Conservation (phyloP, 2,329 filamentous ascomycete species). For the Pestalotiopsis fici region DNA sequence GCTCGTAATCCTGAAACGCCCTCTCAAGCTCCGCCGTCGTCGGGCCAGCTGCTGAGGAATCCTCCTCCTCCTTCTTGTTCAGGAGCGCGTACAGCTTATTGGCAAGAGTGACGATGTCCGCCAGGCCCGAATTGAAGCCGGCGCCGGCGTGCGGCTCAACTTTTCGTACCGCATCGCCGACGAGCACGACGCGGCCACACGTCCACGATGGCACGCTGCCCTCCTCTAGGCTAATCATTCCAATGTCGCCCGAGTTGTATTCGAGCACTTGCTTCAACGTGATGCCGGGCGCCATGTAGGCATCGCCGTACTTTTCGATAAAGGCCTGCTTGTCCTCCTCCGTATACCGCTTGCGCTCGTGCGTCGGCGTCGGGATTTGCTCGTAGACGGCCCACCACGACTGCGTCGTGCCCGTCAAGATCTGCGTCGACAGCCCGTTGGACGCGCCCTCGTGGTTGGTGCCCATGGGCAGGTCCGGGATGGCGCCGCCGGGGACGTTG, state of each 20-base stretch:
- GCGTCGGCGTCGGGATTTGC: conserved; percentile 3
- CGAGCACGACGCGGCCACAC: conserved; percentile 1
- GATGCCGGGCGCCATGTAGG: neutral
- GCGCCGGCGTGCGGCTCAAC: conserved; percentile 2
- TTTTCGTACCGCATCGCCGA: conserved; percentile 8
- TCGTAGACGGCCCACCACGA: conserved; percentile 10
- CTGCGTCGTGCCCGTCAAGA: conserved; percentile 1
- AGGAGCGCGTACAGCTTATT: conserved; percentile 4
- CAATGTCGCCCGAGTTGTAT: neutral
- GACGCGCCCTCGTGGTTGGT: conserved; percentile 1
- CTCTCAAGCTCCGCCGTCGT: neutral
- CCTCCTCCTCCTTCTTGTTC: neutral
- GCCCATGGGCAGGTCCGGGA: neutral
- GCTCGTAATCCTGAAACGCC: conserved; percentile 3
- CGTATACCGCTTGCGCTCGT: neutral
- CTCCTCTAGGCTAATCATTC: conserved; percentile 8
- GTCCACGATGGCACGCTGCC: neutral
- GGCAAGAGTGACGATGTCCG: conserved; percentile 1
- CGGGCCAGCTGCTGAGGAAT: neutral
- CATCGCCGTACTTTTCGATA: neutral
- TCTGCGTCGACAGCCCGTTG: conserved; percentile 6
- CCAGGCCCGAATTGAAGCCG: conserved; percentile 6
- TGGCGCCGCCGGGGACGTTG: neutral
- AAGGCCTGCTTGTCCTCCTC: conserved; percentile 7
- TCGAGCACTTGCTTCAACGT: neutral